Evolutionary conservation across 192 early-diverging fungal species (phyloP).

Genomic region (Coemansia sp.): DNA sequence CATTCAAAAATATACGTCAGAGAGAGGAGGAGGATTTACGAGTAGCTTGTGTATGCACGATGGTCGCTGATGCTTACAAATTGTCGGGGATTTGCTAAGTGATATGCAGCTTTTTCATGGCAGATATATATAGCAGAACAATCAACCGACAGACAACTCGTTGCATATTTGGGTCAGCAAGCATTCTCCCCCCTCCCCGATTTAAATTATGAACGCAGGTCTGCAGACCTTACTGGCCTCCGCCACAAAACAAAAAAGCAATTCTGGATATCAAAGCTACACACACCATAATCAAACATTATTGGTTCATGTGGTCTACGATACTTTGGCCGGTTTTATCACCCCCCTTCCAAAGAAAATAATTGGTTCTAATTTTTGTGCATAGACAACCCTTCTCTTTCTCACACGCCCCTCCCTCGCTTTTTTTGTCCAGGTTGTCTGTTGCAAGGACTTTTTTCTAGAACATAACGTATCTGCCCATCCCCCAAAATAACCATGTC

Average conservation of each 20-base stretch:
- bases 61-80: neutral
- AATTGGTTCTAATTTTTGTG: neutral
- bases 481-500: constrained; percentile 5
- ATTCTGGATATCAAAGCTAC: neutral
- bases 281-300: neutral
- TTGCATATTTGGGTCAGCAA: neutral
- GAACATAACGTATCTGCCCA: neutral
- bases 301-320: neutral
- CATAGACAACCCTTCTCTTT: constrained; percentile 1
- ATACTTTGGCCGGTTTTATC: neutral
- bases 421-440: neutral
- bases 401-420: too few species aligned
- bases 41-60: neutral
- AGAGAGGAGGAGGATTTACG: neutral
- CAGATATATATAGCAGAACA: constrained; percentile 7
- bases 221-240: neutral
- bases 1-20: neutral
- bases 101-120: neutral
- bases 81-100: constrained; percentile 9
- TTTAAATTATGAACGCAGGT: neutral
- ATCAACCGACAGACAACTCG: constrained; percentile 6
- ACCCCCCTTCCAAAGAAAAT: neutral
- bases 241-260: neutral
- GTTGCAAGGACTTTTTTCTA: neutral
- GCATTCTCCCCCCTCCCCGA: neutral